A percentile compares a stretch with the other conserved stretches of the same genome.
Evolutionary conservation across 768 basidiomycete species (phyloP).

Genomic region (Lactarius quietus): DNA sequence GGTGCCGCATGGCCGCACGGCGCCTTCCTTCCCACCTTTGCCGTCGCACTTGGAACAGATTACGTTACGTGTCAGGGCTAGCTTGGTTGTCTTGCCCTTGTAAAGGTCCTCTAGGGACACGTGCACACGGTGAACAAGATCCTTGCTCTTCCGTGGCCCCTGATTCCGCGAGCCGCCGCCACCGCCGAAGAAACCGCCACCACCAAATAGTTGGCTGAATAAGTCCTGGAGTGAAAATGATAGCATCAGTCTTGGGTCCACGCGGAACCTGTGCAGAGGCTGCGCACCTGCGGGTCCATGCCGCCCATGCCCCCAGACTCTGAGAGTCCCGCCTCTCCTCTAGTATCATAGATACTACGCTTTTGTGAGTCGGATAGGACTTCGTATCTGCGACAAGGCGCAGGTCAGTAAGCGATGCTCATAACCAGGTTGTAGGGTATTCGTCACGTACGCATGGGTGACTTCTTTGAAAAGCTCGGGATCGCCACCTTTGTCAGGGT

Average conservation of each 20-base stretch:
- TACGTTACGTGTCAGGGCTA: conserved; percentile 92
- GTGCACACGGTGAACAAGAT: conserved; percentile 94
- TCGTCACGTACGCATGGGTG: conserved; percentile 78
- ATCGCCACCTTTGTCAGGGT: conserved; percentile 95
- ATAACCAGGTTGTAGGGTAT: conserved; percentile 14
- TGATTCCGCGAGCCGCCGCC: conserved; percentile 53
- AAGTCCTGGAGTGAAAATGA: conserved; percentile 57
- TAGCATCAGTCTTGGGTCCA: background rate
- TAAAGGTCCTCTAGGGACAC: conserved; percentile 98
- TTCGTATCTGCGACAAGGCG: conserved; percentile 65
- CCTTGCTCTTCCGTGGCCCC: conserved; percentile 91
- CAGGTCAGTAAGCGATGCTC: conserved; percentile 18
- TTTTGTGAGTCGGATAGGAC: conserved; percentile 86
- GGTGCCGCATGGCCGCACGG: conserved; percentile 69
- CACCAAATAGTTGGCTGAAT: conserved; percentile 93
- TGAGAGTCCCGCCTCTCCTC: conserved; percentile 87
- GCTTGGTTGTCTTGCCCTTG: conserved; percentile 98
- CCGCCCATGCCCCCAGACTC: conserved; percentile 89
- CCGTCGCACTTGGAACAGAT: conserved; percentile 94
- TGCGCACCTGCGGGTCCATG: conserved; percentile 89
- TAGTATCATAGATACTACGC: conserved; percentile 78
- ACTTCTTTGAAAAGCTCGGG: conserved; percentile 98
- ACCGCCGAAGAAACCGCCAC: conserved; percentile 69
- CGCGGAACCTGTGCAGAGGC: background rate
- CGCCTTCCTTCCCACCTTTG: conserved; percentile 96